Conservation (phyloP, 2,329 filamentous ascomycete genomes). For the Aspergillus candidus region DNA sequence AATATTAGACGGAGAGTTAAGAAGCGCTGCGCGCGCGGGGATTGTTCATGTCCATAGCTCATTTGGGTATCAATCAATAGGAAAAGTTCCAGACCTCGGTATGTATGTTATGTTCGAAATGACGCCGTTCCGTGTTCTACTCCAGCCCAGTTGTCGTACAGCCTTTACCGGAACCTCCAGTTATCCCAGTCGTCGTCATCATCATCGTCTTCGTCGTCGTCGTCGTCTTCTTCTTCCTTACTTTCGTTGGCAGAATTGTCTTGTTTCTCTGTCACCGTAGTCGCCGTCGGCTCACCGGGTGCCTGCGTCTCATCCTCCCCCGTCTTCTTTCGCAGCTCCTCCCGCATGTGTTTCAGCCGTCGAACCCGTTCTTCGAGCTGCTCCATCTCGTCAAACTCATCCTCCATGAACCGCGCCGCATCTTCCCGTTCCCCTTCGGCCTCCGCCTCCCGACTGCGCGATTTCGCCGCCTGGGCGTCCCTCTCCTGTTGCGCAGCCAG, state of each 20-base stretch:
- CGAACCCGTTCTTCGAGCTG: constrained; percentile 66
- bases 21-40: no score
- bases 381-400: constrained; percentile 79
- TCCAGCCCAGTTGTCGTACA: constrained; percentile 13
- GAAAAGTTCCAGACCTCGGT: constrained; percentile 20
- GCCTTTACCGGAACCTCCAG: constrained; percentile 34
- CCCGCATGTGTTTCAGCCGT: constrained; percentile 63
- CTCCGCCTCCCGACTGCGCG: constrained; percentile 44
- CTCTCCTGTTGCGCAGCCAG: constrained; percentile 50
- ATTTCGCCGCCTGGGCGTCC: constrained; percentile 38
- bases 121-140: constrained; percentile 16
- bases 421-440: constrained; percentile 69
- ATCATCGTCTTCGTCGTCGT: constrained; percentile 45
- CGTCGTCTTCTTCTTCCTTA: constrained; percentile 32
- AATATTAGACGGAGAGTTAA: background rate
- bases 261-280: constrained; percentile 21
- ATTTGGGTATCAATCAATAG: constrained; percentile 33
- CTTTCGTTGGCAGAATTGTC: constrained; percentile 41
- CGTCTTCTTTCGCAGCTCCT: constrained; percentile 52
- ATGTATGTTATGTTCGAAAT: constrained; percentile 12
- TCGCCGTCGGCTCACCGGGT: constrained; percentile 21
- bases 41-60: constrained; percentile 11
- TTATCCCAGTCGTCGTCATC: constrained; percentile 47
- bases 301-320: constrained; percentile 22
- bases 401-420: constrained; percentile 64